phyloP scores from a whole-genome alignment of 1,284 basidiomycete genomes.

The Irpex lacteus region DNA sequence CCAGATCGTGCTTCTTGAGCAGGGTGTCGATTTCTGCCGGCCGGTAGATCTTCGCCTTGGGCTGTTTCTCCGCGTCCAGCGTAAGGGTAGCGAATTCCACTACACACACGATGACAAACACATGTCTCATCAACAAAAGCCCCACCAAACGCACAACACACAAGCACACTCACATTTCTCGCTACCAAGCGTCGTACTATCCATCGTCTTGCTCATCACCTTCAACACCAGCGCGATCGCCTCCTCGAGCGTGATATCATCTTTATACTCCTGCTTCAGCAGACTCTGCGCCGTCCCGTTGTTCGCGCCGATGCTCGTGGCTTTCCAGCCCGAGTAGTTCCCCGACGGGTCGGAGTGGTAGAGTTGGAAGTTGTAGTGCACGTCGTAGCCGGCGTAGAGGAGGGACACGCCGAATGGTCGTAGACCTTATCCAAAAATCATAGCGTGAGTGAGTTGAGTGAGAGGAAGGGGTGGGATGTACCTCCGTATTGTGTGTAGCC shows the following conservation, averaged over 20 bases:
- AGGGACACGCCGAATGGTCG: conserved; percentile 97
- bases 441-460: background rate
- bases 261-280: conserved; percentile 98
- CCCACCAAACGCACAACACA: too few relatives aligned
- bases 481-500: conserved; percentile 98
- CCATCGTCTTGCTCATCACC: conserved; percentile 99
- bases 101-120: conserved; percentile 33
- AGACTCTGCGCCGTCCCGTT: conserved; percentile 93
- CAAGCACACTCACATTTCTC: conserved; percentile 76
- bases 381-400: conserved; percentile 95
- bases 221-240: conserved; percentile 90
- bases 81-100: conserved; percentile 97
- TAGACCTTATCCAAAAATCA: conserved; percentile 75
- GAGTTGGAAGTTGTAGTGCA: conserved; percentile 94
- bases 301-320: conserved; percentile 96
- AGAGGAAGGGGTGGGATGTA: conserved; percentile 26
- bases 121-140: too few relatives aligned
- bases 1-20: conserved; percentile 80
- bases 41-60: conserved; percentile 90
- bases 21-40: conserved; percentile 90
- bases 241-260: conserved; percentile 87
- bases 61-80: conserved; percentile 75
- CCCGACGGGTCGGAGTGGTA: conserved; percentile 99
- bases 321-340: conserved; percentile 99
- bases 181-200: conserved; percentile 93